Evolutionary conservation across 768 basidiomycete species (phyloP), one percentile per base, ranked within the genome.

Genomic region (Epithele typhae): DNA sequence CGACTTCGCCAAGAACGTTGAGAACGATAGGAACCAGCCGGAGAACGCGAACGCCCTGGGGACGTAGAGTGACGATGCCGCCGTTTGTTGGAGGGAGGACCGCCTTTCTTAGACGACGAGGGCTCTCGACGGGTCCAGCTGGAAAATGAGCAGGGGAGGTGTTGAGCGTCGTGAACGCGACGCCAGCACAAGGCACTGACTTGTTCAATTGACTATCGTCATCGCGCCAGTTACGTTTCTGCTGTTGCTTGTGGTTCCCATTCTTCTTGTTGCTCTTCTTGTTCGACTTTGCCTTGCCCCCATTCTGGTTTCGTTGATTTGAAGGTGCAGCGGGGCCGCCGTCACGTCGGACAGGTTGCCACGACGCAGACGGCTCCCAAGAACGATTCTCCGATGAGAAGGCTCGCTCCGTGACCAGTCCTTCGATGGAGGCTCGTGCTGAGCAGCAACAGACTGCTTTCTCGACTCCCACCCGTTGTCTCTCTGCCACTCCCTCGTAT

Each of bases 201-300:
- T 89, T 90, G 65, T 89, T 90, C 42, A 82, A 63, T 56, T 74
- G 76, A n/a, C 76, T 73, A 45, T 88, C 84, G 36, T 87, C 82
- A 21, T 64, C 67, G 43, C 71, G 67, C 53, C 74, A 74, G 53
- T 69, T 70, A 21, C 69, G 70, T 46, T 68, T 66, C 45, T 63
- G 68, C 37, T 70, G 37, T 55, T 58, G 42, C n/a, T 59, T 61
- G 49, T 61, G 59, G 25, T 60, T 64, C 45, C 60, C 61, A 23
- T 61, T 57, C 32, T 62, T 64, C 51, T 70, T 71, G 45, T 66
- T 68, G 17, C 63, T 58, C 38, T 62, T 71, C 43, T 60, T 65
- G 52, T 62, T 68, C 9, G 50, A 69, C 59, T 57, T 54, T 22
- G 56, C 39, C 59, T 67, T 70, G 56, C 59, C 52, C 37, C 53